Conservation (phyloP, 2,329 filamentous ascomycete genomes). For the Pestalotiopsis sp. region DNA sequence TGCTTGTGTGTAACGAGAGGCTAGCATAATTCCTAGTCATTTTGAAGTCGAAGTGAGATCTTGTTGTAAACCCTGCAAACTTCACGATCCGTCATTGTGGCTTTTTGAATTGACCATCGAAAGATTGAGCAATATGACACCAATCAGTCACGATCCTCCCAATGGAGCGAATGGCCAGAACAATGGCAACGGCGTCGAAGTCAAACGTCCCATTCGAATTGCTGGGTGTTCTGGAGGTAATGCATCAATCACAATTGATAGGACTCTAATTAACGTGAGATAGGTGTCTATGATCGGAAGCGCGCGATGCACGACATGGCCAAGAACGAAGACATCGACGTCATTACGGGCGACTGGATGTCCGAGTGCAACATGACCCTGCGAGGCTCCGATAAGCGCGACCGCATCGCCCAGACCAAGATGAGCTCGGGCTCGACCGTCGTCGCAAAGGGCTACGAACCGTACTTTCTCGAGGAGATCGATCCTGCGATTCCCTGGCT, state of each 20-base stretch:
- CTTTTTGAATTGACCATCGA: not conserved
- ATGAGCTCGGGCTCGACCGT: constrained; percentile 19
- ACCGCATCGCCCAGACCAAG: constrained; percentile 8
- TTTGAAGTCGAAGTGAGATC: not conserved
- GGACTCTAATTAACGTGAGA: not conserved
- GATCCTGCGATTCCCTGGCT: constrained; percentile 14
- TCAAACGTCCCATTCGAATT: not conserved
- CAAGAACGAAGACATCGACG: constrained; percentile 27
- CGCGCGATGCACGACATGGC: constrained; percentile 39
- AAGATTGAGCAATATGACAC: not conserved
- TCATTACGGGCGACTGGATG: constrained; percentile 17
- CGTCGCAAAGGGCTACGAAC: constrained; percentile 8
- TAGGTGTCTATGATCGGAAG: constrained; percentile 44
- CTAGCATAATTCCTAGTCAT: not conserved
- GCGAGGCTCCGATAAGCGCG: constrained; percentile 9
- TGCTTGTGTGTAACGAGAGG: not conserved
- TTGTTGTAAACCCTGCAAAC: not conserved
- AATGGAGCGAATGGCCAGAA: not conserved
- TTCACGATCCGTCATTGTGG: not conserved
- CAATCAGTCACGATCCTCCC: not conserved
- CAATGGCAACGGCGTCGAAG: not conserved
- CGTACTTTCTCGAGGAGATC: constrained; percentile 12
- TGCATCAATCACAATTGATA: not conserved
- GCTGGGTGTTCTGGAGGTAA: not conserved
- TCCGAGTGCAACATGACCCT: constrained; percentile 14